Base-by-base conservation (phyloP, 768 basidiomycete genomes). In the Leucosporidium creatinivorum region DNA sequence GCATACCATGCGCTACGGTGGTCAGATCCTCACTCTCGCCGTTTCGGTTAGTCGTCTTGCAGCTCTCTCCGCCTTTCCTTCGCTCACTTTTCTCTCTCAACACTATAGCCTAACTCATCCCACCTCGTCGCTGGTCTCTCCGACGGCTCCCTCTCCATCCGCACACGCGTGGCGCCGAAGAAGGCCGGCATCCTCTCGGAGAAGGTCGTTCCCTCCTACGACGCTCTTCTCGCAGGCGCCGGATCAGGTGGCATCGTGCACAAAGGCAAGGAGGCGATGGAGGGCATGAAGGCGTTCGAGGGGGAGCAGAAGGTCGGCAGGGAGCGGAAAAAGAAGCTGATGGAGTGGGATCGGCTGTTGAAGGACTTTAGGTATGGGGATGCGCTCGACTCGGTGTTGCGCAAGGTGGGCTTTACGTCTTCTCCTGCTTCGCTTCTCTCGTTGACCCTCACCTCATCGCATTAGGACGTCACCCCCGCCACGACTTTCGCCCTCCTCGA, bases 1-100 rank as follows among this genome's bases (percentile, higher is more conserved):
- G 19, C 96, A 99, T 75, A 97, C 96, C 6, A 98, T 99, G 91
- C 87, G 96, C 55, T 98, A 98, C 78, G 90, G 94, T 7, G 91
- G 93, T 7, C 91, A 93, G 8, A 79, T 99, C 2, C 82, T 99
- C 23, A 91, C 87, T 75, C 81, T 98, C 52, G 92, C 93, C 21
- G 83, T 98, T 56, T 97, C 94, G 67, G 93, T 94, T 79, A 75
- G 87, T 81, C 15, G 30, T 9, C 12, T 44, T 33, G 47, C 31
- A 2, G 25, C 61, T 26, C 8, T 25, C 33, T 13, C 33, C 18
- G 33, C 21, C 47, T n/a, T 19, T 26, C 44, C 3, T n/a, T 61
- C 26, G 48, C 58, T 39, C 18, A 49, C 23, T 30, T 62, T 58
- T 48, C 57, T 9, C 50, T 36, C 30, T n/a, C 50, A 63, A 44